Evolutionary conservation across 805 yeast genomes (phyloP), one percentile per base, ranked within the genome.

Genomic region (Zygosaccharomyces lentus): DNA sequence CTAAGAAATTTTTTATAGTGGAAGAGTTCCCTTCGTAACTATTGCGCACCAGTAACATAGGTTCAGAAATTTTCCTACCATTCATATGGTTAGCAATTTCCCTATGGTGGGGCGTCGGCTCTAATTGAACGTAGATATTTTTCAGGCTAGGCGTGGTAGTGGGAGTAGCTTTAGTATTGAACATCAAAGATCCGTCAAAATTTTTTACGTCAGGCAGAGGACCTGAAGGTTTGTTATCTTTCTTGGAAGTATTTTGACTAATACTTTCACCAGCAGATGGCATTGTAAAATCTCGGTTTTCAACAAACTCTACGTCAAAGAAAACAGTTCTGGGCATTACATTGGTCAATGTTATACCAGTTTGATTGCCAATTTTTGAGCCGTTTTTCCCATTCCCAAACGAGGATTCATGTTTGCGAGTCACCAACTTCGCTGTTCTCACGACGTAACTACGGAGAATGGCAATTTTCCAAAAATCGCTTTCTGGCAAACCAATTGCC

Each of bases 401-500:
- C 56, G 25, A 45, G 41, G 37, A 34, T 35, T 54, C 41, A 39
- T 55, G 41, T 31, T 48, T 56, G 3, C 78, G 72, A 43, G 73
- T 57, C 8, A 61, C 52, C 35, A 72, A 49, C 40, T 74, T 69
- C 1, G 85, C 76, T 3, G 80, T 78, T 40, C 81, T 77, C 48
- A 67, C 73, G 7, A 90, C 75, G 54, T 87, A 85, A 24, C 82
- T 82, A 46, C 90, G 72, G 46, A 88, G 64, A 2, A 78, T 78
- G 12, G 82, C 81, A 9, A 91, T 66, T 62, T 90, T 91, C 97
- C 97, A 91, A 21, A 87, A 55, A 37, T 88, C 95, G 6, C 70
- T 72, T 8, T 81, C 87, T 6, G 71, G 72, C 42, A 91, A 66
- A 0, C 97, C 98, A n/a, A 87, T 72, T 2, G 82, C 72, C 38